These are phyloP conservation scores for Ceratocystis lukuohia DNA, from an alignment of 2,329 filamentous ascomycete genomes.

Conservation along the genomic window DNA sequence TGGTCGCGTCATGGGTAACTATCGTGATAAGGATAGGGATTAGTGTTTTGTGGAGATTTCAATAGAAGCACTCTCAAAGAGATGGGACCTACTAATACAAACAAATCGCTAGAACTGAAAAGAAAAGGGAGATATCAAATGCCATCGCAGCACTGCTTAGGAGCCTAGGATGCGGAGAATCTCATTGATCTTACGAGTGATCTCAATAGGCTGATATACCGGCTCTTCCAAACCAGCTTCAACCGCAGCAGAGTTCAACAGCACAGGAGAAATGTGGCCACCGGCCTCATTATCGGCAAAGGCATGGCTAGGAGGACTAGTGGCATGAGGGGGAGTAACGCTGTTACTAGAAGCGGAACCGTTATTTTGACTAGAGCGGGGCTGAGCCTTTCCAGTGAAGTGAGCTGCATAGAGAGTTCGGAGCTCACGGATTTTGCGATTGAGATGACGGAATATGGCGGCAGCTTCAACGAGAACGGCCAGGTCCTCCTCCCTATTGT, in stretches of 20 bases:
- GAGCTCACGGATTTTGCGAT: background rate
- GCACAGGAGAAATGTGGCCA: background rate
- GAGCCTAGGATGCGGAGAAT: constrained; percentile 1
- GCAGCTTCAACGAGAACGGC: background rate
- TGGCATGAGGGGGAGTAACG: background rate
- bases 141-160: background rate
- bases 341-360: background rate
- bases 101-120: background rate
- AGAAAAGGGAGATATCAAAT: background rate
- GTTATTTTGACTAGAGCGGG: background rate
- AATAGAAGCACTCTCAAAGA: background rate
- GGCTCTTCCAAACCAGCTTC: background rate
- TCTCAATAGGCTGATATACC: constrained; percentile 1
- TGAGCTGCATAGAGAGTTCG: background rate
- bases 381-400: background rate
- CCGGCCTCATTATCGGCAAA: background rate
- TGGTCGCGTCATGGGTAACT: background rate
- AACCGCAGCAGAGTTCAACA: background rate
- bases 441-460: background rate
- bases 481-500: background rate
- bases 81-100: background rate
- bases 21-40: background rate
- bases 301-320: background rate
- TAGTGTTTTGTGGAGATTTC: background rate
- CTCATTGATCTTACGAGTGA: constrained; percentile 4